Conservation (phyloP, 2,329 filamentous ascomycete genomes). For the Fusarium oxysporum region DNA sequence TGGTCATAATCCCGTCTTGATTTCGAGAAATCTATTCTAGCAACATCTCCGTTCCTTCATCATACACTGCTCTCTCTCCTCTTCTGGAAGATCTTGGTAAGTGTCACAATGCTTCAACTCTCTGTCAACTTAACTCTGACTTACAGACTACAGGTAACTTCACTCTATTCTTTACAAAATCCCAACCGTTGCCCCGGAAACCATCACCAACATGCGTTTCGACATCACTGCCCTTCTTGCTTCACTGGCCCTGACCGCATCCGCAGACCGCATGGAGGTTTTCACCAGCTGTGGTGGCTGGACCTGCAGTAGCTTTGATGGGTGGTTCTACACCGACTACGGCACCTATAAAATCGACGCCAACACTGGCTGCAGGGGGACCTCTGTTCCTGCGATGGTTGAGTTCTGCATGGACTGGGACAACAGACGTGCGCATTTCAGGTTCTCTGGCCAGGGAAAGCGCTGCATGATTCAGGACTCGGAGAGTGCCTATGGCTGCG, state of each 20-base stretch:
- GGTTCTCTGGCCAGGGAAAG: not conserved
- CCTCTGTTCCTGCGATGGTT: not conserved
- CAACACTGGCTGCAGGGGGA: not conserved
- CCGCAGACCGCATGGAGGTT: not conserved
- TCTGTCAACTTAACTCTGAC: not conserved
- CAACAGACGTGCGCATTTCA: not conserved
- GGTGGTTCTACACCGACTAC: not conserved
- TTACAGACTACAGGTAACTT: no score
- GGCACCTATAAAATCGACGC: not conserved
- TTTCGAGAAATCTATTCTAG: accelerated
- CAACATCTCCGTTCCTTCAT: not conserved
- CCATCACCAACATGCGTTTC: not conserved
- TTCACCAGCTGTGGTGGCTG: no score
- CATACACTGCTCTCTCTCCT: not conserved
- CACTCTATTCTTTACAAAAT: no score
- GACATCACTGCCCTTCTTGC: not conserved
- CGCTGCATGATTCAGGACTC: not conserved
- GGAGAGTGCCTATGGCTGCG: not conserved
- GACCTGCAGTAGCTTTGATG: no score
- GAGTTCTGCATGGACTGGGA: slow-evolving; percentile 6
- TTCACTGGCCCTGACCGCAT: not conserved
- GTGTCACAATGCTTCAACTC: no score
- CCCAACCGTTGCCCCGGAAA: no score
- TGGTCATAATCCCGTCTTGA: accelerated
- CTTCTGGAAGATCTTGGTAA: accelerated